These are phyloP conservation scores for Backusella psychrophila DNA, from an alignment of 192 early-diverging fungal species.

Conservation along the genomic window DNA sequence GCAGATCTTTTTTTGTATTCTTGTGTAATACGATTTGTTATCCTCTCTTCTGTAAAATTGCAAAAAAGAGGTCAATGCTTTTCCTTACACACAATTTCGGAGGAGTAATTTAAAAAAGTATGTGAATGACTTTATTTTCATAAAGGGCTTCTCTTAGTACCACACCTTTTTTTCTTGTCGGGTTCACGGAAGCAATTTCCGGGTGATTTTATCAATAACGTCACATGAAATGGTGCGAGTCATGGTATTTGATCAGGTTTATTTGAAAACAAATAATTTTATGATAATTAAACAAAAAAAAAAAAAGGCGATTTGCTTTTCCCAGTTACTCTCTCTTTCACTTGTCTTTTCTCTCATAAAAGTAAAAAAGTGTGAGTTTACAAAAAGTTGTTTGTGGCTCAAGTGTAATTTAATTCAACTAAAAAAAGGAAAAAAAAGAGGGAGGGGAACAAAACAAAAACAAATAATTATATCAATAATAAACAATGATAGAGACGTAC, in stretches of 20 bases:
- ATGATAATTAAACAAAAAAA: neutral
- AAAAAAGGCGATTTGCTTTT: neutral
- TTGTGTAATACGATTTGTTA: neutral
- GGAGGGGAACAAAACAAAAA: neutral
- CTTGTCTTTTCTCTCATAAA: neutral
- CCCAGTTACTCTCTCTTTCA: neutral
- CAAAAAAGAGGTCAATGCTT: neutral
- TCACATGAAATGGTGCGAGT: constrained; percentile 9
- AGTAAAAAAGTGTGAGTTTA: neutral
- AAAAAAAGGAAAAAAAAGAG: neutral
- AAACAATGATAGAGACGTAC: neutral
- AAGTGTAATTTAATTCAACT: neutral
- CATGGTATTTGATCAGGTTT: constrained; percentile 7
- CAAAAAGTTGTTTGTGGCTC: neutral
- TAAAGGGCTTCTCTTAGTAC: neutral
- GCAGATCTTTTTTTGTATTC: neutral
- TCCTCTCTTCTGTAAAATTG: neutral
- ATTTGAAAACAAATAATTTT: constrained; percentile 1
- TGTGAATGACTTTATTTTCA: neutral
- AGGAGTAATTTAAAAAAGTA: neutral
- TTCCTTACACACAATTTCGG: neutral
- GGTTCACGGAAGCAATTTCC: neutral
- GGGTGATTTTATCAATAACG: neutral
- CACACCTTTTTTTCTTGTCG: neutral
- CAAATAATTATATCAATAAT: neutral